Conservation (phyloP, 805 yeast genomes). For the Kodamaea leandrae region DNA sequence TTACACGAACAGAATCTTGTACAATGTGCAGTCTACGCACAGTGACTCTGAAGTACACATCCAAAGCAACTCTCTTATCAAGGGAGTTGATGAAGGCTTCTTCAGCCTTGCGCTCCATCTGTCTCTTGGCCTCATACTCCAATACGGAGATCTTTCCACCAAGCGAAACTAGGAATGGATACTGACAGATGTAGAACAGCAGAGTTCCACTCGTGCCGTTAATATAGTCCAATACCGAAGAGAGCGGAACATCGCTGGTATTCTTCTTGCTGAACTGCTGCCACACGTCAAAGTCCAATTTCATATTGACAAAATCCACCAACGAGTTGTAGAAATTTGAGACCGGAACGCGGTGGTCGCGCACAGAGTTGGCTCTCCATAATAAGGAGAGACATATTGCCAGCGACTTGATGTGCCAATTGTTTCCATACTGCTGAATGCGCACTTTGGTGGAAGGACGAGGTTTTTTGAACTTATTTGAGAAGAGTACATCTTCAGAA, state of each 20-base stretch:
- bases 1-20: constrained; percentile 68
- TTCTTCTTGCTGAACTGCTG: constrained; percentile 38
- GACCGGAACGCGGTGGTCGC: constrained; percentile 22
- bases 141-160: constrained; percentile 80
- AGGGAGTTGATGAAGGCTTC: constrained; percentile 80
- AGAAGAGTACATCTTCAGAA: constrained; percentile 9
- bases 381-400: constrained; percentile 56
- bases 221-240: constrained; percentile 46
- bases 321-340: constrained; percentile 72
- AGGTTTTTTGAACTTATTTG: constrained; percentile 12
- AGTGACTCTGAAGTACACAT: constrained; percentile 64
- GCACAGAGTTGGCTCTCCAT: constrained; percentile 49
- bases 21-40: constrained; percentile 69
- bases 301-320: constrained; percentile 75
- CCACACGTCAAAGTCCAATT: constrained; percentile 85
- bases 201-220: constrained; percentile 39
- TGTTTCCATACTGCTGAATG: constrained; percentile 64
- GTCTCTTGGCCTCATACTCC: constrained; percentile 75
- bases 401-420: constrained; percentile 78
- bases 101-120: constrained; percentile 85
- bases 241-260: constrained; percentile 22
- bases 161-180: constrained; percentile 75
- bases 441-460: constrained; percentile 35
- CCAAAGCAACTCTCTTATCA: constrained; percentile 57
- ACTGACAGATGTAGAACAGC: constrained; percentile 69